Evolutionary conservation across 1,284 basidiomycete genomes (phyloP).

Genomic region (Papiliotrema nemorosa): DNA sequence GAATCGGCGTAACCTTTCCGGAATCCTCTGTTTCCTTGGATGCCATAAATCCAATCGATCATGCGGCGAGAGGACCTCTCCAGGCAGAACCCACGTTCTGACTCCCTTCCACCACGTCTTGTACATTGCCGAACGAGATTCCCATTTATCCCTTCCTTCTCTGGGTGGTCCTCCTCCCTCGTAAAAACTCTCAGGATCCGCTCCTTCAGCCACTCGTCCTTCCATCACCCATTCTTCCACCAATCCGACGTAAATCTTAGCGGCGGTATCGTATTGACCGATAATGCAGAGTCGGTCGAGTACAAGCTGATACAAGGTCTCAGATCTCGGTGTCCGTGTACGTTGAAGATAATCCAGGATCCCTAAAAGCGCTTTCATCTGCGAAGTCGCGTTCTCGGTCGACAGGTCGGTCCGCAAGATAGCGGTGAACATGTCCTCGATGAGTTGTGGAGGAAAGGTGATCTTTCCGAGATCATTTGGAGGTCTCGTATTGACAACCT

Average conservation of each 20-base stretch:
- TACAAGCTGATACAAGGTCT: conserved; percentile 29
- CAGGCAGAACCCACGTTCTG: conserved; percentile 45
- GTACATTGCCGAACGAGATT: conserved; percentile 13
- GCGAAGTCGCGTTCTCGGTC: background rate
- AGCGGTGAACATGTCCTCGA: too few species aligned
- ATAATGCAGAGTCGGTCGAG: conserved; percentile 29
- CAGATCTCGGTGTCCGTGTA: conserved; percentile 29
- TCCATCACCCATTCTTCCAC: conserved; percentile 51
- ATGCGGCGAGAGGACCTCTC: conserved; percentile 45
- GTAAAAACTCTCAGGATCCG: conserved; percentile 37
- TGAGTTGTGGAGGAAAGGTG: too few species aligned
- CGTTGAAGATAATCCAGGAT: conserved; percentile 29
- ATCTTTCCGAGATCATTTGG: too few species aligned
- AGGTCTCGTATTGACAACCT: too few species aligned
- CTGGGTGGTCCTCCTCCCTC: conserved; percentile 34
- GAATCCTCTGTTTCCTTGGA: conserved; percentile 35
- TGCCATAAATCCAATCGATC: conserved; percentile 48
- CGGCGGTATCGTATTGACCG: conserved; percentile 36
- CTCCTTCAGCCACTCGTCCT: conserved; percentile 44
- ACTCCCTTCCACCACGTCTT: conserved; percentile 45
- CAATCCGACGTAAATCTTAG: conserved; percentile 43
- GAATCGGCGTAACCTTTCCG: conserved; percentile 43
- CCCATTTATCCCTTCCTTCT: conserved; percentile 8
- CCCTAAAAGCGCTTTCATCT: conserved; percentile 14
- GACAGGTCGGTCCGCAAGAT: background rate